phyloP scores from a whole-genome alignment of 1,284 basidiomycete species.

The Cutaneotrichosporon dermatis region DNA sequence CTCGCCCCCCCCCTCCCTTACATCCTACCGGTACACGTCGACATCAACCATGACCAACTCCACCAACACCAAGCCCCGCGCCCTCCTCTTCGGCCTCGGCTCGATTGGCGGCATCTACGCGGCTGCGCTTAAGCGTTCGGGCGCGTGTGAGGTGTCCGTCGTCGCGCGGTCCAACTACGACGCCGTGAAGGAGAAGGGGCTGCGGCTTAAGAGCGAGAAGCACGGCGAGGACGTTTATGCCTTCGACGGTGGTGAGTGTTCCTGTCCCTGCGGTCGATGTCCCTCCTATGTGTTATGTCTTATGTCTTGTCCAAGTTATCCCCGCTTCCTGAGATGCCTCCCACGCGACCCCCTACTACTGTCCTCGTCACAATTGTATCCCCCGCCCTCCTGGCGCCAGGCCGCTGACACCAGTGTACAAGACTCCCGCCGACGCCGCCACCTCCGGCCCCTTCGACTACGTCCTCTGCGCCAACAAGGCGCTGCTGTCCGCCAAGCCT shows the following conservation, averaged over 20 bases:
- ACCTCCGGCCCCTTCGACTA: constrained; percentile 39
- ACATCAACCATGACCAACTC: constrained; percentile 4
- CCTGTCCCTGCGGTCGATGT: no score
- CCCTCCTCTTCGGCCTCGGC: constrained; percentile 48
- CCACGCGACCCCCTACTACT: no score
- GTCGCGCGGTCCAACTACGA: constrained; percentile 52
- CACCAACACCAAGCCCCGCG: constrained; percentile 11
- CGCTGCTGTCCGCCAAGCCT: constrained; percentile 43
- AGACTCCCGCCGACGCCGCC: constrained; percentile 40
- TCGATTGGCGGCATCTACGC: constrained; percentile 52
- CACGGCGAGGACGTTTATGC: constrained; percentile 39
- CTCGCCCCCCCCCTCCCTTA: not conserved
- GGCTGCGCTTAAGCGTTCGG: constrained; percentile 47
- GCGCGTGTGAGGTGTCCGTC: constrained; percentile 47
- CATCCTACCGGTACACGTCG: no score
- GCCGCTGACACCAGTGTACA: constrained; percentile 39
- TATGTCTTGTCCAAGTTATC: no score
- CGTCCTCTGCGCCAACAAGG: constrained; percentile 49
- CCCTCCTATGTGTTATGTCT: no score
- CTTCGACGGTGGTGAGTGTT: constrained; percentile 44
- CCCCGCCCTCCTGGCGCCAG: no score
- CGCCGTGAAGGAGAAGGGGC: constrained; percentile 42
- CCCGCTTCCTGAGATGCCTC: no score
- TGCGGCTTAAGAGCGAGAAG: constrained; percentile 41
- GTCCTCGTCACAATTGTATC: no score